Evolutionary conservation across 2,329 filamentous ascomycete genomes (phyloP).

Genomic region (Epichloe festucae): DNA sequence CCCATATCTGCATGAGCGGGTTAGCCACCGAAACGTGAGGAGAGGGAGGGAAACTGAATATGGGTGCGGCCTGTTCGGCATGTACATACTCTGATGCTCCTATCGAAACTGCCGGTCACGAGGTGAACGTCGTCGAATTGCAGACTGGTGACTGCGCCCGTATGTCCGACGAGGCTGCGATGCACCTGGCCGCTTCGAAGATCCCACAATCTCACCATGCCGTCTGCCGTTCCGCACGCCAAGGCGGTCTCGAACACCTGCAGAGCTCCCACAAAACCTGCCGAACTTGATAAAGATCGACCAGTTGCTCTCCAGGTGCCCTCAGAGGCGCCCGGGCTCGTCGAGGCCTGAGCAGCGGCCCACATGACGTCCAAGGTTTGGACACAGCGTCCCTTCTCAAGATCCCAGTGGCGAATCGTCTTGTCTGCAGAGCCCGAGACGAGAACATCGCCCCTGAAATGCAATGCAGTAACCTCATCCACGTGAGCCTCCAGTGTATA

Average conservation of each 20-base stretch:
- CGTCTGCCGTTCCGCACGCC: conserved; percentile 91
- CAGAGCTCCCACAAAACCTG: conserved; percentile 87
- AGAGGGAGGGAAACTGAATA: background rate
- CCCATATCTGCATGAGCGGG: conserved; percentile 68
- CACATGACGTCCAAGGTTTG: conserved; percentile 96
- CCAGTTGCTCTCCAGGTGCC: conserved; percentile 60
- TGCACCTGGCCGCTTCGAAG: conserved; percentile 94
- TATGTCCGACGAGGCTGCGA: conserved; percentile 87
- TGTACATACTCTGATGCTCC: conserved; percentile 76
- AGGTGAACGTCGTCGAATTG: conserved; percentile 95
- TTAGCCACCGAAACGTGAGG: conserved; percentile 7
- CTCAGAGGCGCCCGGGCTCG: conserved; percentile 49
- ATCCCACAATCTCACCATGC: conserved; percentile 96
- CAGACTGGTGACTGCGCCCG: conserved; percentile 81
- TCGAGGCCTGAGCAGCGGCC: conserved; percentile 83
- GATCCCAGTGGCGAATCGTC: conserved; percentile 93
- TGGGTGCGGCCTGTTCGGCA: too few relatives aligned
- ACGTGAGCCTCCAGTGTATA: conserved; percentile 83
- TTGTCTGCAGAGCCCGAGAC: conserved; percentile 96
- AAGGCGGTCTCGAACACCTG: conserved; percentile 94
- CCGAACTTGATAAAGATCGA: conserved; percentile 48
- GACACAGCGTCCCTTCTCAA: conserved; percentile 92
- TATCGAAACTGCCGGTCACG: conserved; percentile 82
- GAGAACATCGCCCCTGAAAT: conserved; percentile 79
- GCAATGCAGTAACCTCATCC: conserved; percentile 84